Conservation (phyloP, 164 flowering plant species). For the Buxus sempervirens region DNA sequence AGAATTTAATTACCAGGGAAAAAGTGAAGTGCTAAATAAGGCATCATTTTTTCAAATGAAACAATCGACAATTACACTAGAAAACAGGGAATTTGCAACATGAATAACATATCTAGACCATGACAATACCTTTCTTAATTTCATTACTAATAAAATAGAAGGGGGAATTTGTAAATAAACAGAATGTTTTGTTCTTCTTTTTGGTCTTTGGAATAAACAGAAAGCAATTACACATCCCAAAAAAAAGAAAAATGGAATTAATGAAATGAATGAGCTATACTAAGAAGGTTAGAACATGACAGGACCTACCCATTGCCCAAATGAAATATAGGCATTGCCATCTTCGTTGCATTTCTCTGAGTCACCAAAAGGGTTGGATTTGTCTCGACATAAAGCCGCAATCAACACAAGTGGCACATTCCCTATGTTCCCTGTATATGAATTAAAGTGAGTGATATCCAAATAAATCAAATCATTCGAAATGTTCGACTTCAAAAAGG, state of each 20-base stretch:
- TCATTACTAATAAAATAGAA: background rate
- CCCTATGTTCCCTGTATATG: slow-evolving; percentile 83
- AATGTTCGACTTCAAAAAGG: background rate
- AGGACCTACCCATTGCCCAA: slow-evolving; percentile 92
- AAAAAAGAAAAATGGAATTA: background rate
- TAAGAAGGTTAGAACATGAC: background rate
- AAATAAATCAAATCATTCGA: background rate
- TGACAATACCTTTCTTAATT: too few relatives aligned
- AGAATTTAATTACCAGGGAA: too few relatives aligned
- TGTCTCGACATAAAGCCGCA: slow-evolving; percentile 91
- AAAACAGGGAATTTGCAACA: slow-evolving; percentile 15
- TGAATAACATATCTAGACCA: too few relatives aligned
- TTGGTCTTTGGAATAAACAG: background rate
- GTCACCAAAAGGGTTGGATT: slow-evolving; percentile 87
- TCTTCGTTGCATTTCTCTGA: slow-evolving; percentile 61
- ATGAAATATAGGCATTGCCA: slow-evolving; percentile 94
- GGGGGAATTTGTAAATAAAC: too few relatives aligned
- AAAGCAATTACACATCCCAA: too few relatives aligned
- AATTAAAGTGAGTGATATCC: background rate
- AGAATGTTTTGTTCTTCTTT: too few relatives aligned
- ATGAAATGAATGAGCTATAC: background rate
- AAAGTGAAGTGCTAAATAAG: too few relatives aligned
- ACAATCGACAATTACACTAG: background rate
- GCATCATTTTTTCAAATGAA: too few relatives aligned
- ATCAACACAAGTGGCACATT: slow-evolving; percentile 95